phyloP scores from a whole-genome alignment of 495 filamentous ascomycete genomes.

The Astrocystis sublimbata region DNA sequence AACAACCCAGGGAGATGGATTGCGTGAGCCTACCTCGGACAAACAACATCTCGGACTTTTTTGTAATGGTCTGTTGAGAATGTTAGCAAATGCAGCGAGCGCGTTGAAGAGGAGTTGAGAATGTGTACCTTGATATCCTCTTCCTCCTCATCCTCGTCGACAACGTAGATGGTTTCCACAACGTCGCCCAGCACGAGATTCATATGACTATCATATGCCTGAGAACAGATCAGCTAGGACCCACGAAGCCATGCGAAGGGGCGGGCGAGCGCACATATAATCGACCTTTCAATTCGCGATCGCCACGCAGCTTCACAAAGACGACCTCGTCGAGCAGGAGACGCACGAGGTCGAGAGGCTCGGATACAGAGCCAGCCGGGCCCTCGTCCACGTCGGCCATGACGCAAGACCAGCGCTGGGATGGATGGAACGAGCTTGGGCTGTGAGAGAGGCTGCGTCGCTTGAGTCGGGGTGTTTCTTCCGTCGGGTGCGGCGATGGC shows the following conservation, averaged over 20 bases:
- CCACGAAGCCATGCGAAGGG: slow-evolving; percentile 27
- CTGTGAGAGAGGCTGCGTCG: not conserved
- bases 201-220: slow-evolving; percentile 99
- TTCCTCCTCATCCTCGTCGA: slow-evolving; percentile 86
- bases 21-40: slow-evolving; percentile 86
- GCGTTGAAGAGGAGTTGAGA: not conserved
- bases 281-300: slow-evolving; percentile 91
- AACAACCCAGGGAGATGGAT: not conserved
- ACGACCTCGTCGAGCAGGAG: slow-evolving; percentile 93
- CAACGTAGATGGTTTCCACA: slow-evolving; percentile 92
- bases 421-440: not conserved
- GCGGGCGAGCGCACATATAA: slow-evolving; percentile 64
- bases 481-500: not conserved
- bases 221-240: not conserved
- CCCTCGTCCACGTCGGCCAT: slow-evolving; percentile 77
- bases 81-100: slow-evolving; percentile 15
- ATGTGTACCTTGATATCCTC: slow-evolving; percentile 44
- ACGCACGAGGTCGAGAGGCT: slow-evolving; percentile 92
- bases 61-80: slow-evolving; percentile 73
- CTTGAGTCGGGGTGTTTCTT: not conserved
- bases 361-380: slow-evolving; percentile 63
- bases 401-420: not conserved
- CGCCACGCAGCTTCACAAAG: slow-evolving; percentile 93
- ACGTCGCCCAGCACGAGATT: slow-evolving; percentile 97
- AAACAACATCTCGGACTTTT: slow-evolving; percentile 99